phyloP scores from a whole-genome alignment of 805 yeast genomes.

The Kuraishia ogatae region DNA sequence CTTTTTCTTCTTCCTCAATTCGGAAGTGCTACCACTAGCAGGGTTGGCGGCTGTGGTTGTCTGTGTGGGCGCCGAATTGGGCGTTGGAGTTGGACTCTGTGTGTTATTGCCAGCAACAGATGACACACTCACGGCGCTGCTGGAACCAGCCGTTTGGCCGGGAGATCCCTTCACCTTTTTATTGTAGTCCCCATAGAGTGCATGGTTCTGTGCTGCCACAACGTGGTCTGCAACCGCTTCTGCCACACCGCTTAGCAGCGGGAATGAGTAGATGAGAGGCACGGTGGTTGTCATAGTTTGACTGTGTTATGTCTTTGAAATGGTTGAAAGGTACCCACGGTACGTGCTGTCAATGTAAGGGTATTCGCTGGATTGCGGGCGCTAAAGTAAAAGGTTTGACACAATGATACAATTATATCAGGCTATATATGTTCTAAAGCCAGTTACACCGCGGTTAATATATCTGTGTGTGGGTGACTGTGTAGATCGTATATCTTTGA shows the following conservation, averaged over 20 bases:
- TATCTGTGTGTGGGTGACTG: not conserved
- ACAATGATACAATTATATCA: not conserved
- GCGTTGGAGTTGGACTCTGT: not conserved
- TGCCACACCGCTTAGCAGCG: constrained; percentile 83
- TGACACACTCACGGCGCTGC: constrained; percentile 1
- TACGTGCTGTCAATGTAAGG: not conserved
- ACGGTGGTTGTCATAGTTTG: constrained; percentile 77
- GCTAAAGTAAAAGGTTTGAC: not conserved
- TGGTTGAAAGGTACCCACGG: not conserved
- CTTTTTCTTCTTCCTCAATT: constrained; percentile 32
- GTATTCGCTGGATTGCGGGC: too few relatives aligned
- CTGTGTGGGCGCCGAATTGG: not conserved
- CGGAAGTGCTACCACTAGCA: not conserved
- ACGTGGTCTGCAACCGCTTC: constrained; percentile 96
- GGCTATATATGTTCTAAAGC: too few relatives aligned
- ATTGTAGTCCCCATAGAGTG: constrained; percentile 31
- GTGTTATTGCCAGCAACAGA: not conserved
- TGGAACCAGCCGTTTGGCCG: not conserved
- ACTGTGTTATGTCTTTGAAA: not conserved
- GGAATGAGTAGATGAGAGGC: constrained; percentile 89
- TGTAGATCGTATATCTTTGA: not conserved
- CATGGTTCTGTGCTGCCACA: constrained; percentile 75
- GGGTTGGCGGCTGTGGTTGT: not conserved
- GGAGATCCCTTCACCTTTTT: constrained; percentile 7
- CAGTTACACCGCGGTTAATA: too few relatives aligned